Percentiles rank a stretch among this genome's conserved stretches.
Conservation (phyloP, 768 basidiomycete genomes). For the Daedaleopsis nitida region DNA sequence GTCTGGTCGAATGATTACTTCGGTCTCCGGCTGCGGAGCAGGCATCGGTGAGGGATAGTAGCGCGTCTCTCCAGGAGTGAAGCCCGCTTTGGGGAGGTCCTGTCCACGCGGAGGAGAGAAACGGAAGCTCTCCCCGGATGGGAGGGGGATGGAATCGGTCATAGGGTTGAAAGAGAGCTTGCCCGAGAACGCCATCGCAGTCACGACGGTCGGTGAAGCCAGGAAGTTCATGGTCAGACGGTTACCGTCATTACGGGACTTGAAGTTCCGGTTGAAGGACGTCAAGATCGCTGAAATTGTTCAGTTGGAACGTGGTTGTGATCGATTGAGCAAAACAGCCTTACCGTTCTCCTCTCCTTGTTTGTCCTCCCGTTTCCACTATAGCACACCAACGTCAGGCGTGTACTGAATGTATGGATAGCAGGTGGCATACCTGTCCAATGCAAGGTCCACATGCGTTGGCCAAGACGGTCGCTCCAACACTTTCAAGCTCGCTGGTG, state of each 20-base stretch:
- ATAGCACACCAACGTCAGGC: neutral
- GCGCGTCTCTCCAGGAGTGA: constrained; percentile 68
- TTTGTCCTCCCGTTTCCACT: constrained; percentile 94
- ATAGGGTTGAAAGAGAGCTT: constrained; percentile 92
- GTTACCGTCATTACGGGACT: constrained; percentile 97
- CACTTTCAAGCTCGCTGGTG: constrained; percentile 76
- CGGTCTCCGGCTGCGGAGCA: constrained; percentile 70
- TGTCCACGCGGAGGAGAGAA: constrained; percentile 84
- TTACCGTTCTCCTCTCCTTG: constrained; percentile 89
- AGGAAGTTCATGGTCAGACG: constrained; percentile 95
- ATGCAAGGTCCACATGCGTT: constrained; percentile 99
- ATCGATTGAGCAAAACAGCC: constrained; percentile 17
- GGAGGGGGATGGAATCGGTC: constrained; percentile 66
- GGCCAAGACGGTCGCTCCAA: constrained; percentile 93
- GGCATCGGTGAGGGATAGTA: constrained; percentile 82
- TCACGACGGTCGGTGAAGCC: constrained; percentile 95
- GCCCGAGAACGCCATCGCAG: constrained; percentile 96
- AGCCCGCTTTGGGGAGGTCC: constrained; percentile 83
- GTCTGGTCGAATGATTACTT: constrained; percentile 73
- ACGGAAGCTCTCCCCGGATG: constrained; percentile 78
- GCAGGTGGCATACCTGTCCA: constrained; percentile 65
- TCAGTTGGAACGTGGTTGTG: neutral
- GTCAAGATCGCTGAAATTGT: constrained; percentile 79
- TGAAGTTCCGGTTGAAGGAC: constrained; percentile 94
- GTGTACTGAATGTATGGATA: neutral